Percentiles rank a stretch among this genome's conserved stretches.
Evolutionary conservation across 129 eudicot genomes (phyloP).

Genomic region (Artemisia tridentata): DNA sequence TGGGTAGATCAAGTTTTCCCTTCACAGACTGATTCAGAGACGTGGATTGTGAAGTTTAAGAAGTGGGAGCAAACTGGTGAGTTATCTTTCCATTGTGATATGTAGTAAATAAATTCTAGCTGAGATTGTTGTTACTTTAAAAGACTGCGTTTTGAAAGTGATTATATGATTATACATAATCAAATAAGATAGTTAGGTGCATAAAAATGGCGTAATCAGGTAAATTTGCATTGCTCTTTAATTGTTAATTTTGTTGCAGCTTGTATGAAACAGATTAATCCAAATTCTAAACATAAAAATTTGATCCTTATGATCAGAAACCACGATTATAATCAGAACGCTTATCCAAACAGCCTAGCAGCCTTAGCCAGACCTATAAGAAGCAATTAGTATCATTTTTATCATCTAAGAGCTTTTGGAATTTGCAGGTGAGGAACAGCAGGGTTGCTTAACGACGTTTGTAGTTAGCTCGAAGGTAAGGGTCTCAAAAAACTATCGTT

Average conservation of each 20-base stretch:
- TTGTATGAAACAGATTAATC: too few relatives aligned
- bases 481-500: background rate
- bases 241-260: too few relatives aligned
- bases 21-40: slow-evolving; percentile 51
- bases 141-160: too few relatives aligned
- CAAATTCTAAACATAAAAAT: too few relatives aligned
- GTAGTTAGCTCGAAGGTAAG: slow-evolving; percentile 73
- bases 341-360: background rate
- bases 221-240: too few relatives aligned
- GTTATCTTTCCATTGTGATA: slow-evolving; percentile 15
- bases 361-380: too few relatives aligned
- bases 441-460: slow-evolving; percentile 63
- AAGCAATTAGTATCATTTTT: background rate
- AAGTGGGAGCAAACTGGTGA: slow-evolving; percentile 90
- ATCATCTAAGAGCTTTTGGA: slow-evolving; percentile 6
- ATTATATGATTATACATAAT: too few relatives aligned
- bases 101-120: background rate
- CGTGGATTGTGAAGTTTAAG: slow-evolving; percentile 81
- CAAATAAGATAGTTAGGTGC: slow-evolving; percentile 41
- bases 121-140: background rate
- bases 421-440: slow-evolving; percentile 63
- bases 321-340: too few relatives aligned
- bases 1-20: slow-evolving; percentile 95
- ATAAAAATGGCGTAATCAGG: too few relatives aligned
- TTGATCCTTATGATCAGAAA: too few relatives aligned